Evolutionary conservation across 176 grass and related monocot species (phyloP).

Genomic region (Ananas comosus): DNA sequence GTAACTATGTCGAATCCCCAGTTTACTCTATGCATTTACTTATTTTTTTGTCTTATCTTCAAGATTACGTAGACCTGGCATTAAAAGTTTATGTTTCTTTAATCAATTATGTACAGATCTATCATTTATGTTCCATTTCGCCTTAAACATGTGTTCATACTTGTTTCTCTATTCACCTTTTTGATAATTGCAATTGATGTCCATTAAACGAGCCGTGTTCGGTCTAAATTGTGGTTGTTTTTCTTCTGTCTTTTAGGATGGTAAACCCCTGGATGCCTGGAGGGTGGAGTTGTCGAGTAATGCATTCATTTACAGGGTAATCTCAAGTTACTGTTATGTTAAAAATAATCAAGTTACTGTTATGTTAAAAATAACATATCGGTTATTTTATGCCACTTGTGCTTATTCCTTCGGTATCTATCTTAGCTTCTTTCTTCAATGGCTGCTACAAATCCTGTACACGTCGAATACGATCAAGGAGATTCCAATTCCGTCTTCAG

Average conservation of each 20-base stretch:
- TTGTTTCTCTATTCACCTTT: too few species aligned
- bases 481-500: slow-evolving; percentile 61
- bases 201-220: background rate
- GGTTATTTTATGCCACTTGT: background rate
- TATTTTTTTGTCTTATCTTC: background rate
- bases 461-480: slow-evolving; percentile 57
- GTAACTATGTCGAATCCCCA: slow-evolving; percentile 8
- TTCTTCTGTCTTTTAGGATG: slow-evolving; percentile 31
- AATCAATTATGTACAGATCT: too few species aligned
- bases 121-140: too few species aligned
- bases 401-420: slow-evolving; percentile 6
- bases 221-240: background rate
- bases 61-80: too few species aligned
- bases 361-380: background rate
- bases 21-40: background rate
- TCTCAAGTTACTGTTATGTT: background rate
- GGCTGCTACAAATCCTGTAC: slow-evolving; percentile 34
- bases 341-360: background rate
- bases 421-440: slow-evolving; percentile 64
- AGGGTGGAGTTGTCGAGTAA: slow-evolving; percentile 57
- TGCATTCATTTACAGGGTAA: slow-evolving; percentile 56
- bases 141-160: too few species aligned
- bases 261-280: slow-evolving; percentile 38
- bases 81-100: too few species aligned
- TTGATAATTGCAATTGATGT: too few species aligned